These are phyloP conservation scores for Penicillium subrubescens DNA, from an alignment of 495 filamentous ascomycete species.

Conservation along the genomic window DNA sequence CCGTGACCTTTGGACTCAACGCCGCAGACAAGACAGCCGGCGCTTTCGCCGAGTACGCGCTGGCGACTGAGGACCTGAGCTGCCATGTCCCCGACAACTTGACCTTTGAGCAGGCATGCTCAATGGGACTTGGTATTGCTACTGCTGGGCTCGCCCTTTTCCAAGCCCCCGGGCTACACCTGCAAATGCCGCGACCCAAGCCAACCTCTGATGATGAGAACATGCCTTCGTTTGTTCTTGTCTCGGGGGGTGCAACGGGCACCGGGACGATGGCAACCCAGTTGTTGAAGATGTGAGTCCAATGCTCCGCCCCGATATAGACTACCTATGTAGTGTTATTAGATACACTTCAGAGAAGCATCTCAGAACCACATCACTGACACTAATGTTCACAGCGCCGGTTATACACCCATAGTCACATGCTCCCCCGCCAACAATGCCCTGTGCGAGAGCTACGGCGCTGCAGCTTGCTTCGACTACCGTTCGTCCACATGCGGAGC, in stretches of 20 bases:
- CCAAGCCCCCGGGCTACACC: too few relatives aligned
- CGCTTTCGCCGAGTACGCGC: not conserved
- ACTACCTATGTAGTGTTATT: too few relatives aligned
- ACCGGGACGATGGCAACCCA: too few relatives aligned
- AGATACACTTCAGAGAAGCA: too few relatives aligned
- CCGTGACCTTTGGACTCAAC: too few relatives aligned
- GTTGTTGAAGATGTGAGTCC: too few relatives aligned
- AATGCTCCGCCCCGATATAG: too few relatives aligned
- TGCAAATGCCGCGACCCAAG: too few relatives aligned
- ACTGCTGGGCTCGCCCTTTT: not conserved
- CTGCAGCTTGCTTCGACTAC: slow-evolving; percentile 54
- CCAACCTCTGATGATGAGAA: too few relatives aligned
- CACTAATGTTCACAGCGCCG: slow-evolving; percentile 19
- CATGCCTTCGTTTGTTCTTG: too few relatives aligned
- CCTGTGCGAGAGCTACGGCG: slow-evolving; percentile 46
- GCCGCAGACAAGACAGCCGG: not conserved
- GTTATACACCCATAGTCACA: slow-evolving; percentile 43
- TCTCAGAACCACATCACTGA: not conserved
- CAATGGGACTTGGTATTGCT: not conserved
- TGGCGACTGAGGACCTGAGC: not conserved
- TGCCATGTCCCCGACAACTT: not conserved
- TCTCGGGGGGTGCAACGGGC: too few relatives aligned
- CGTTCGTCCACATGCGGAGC: slow-evolving; percentile 32
- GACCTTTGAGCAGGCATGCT: not conserved
- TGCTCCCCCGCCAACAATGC: slow-evolving; percentile 54